Evolutionary conservation across 1,139 yeast species (phyloP), one percentile per base, ranked within the genome.

Genomic region (Magnusiomyces suaveolens): DNA sequence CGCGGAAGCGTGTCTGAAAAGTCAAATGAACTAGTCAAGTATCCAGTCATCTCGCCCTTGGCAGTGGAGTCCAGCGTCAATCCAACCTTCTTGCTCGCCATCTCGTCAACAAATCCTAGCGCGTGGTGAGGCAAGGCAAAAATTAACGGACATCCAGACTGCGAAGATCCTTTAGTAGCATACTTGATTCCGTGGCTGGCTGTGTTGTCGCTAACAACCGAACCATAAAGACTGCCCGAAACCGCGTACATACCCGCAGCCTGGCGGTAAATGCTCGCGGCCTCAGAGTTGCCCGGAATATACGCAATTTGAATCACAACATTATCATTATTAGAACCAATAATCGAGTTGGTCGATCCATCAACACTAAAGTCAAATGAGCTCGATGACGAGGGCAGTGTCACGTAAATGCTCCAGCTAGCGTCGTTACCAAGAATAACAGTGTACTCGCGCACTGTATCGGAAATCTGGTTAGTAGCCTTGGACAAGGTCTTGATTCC

Each of bases 71-170:
- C 72, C 48, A 82, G 67, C 56, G 32, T 75, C 66, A 74, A 71
- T 83, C 84, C 80, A 20, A 65, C 64, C 51, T 92, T 92, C 72
- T 83, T 84, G 53, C 84, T 79, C 26, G 83, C 75, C 0, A 89
- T 81, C 38, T 74, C 72, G 49, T 82, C 67, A 20, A 70, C 64
- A 58, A 85, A 72, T 0, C 86, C 76, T 39, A 70, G 72, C 51
- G 80, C 74, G 57, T 84, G 94, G 67, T 87, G 95, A 23, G 92
- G 89, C 54, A 84, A 74, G 8, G 87, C 86, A 67, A 80, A 86
- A 2, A 84, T 68, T 50, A 84, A 69, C 10, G 85, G 75, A 8
- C 68, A 67, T 2, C 82, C 82, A 21, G 78, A 70, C 6, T 72
- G 65, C 10, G 87, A 80, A 1, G 67, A 56, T 52, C 92, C 92